Percentiles rank a stretch among this genome's conserved stretches.
Evolutionary conservation across 768 basidiomycete species (phyloP).

Genomic region (Rhodocollybia butyracea): DNA sequence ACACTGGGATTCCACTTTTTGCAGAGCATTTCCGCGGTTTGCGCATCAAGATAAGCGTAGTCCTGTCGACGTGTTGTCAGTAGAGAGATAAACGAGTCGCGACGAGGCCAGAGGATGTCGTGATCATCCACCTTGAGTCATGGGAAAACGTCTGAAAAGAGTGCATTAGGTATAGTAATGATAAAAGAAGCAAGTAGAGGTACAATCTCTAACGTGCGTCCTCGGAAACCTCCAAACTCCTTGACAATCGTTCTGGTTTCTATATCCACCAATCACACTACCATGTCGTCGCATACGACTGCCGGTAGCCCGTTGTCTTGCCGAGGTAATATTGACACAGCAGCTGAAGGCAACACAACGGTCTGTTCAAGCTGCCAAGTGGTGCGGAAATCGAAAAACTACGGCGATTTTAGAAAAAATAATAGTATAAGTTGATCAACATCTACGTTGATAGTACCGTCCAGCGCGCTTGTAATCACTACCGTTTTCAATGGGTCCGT

Average conservation of each 20-base stretch:
- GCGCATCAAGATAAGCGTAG: too few relatives aligned
- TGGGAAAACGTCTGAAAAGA: slow-evolving; percentile 80
- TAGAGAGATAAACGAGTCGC: too few relatives aligned
- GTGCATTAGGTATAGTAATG: slow-evolving; percentile 4
- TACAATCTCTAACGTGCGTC: slow-evolving; percentile 87
- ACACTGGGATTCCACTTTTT: too few relatives aligned
- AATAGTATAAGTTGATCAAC: background rate
- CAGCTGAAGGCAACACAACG: slow-evolving; percentile 62
- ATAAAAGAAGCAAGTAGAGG: slow-evolving; percentile 1
- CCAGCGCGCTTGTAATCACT: slow-evolving; percentile 81
- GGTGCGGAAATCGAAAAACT: slow-evolving; percentile 98
- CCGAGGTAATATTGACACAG: slow-evolving; percentile 72
- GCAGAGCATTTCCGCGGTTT: too few relatives aligned
- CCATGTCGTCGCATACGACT: slow-evolving; percentile 80
- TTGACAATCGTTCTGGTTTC: slow-evolving; percentile 87
- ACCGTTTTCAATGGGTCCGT: slow-evolving; percentile 81
- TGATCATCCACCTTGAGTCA: slow-evolving; percentile 91
- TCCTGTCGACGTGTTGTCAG: too few relatives aligned
- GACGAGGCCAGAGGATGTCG: too few relatives aligned
- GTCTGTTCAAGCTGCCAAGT: slow-evolving; percentile 70
- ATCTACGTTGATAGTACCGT: slow-evolving; percentile 85
- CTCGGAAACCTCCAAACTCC: slow-evolving; percentile 81
- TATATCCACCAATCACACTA: slow-evolving; percentile 84
- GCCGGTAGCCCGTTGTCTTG: slow-evolving; percentile 84
- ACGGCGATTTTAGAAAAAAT: slow-evolving; percentile 4